Evolutionary conservation across 23 red algal species (phyloP).

Genomic region (Agarophyton chilense): DNA sequence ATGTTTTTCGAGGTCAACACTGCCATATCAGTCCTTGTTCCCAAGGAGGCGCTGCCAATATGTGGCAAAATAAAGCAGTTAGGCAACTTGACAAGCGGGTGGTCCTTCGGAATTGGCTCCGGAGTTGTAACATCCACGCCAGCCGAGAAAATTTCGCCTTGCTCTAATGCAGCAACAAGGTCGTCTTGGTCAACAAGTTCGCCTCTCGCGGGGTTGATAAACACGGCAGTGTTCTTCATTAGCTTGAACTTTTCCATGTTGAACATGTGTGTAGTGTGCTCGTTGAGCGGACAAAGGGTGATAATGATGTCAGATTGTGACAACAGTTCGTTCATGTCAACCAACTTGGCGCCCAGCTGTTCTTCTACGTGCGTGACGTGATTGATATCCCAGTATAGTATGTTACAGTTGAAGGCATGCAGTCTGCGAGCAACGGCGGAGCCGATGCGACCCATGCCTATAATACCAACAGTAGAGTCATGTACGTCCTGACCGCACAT

Average conservation of each 20-base stretch:
- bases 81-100: constrained; percentile 53
- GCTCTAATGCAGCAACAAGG: constrained; percentile 68
- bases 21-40: constrained; percentile 88
- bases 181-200: constrained; percentile 93
- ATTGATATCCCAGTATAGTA: constrained; percentile 64
- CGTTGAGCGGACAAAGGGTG: constrained; percentile 83
- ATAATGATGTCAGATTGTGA: constrained; percentile 85
- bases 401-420: constrained; percentile 86
- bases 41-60: constrained; percentile 85
- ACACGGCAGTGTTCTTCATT: constrained; percentile 90
- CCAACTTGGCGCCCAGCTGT: constrained; percentile 55
- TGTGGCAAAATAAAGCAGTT: constrained; percentile 94
- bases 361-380: constrained; percentile 33
- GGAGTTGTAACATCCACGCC: constrained; percentile 90
- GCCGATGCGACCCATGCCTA: constrained; percentile 92
- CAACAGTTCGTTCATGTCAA: constrained; percentile 53
- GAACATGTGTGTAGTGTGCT: constrained; percentile 79
- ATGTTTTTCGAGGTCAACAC: constrained; percentile 75
- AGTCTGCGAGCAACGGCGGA: constrained; percentile 80
- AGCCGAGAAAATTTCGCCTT: constrained; percentile 69
- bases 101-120: constrained; percentile 80
- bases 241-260: constrained; percentile 54
- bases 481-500: constrained; percentile 92
- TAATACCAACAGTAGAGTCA: constrained; percentile 78
- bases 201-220: constrained; percentile 89